Conservation (phyloP, 306 rosid species). For the Cucurbita ficifolia region DNA sequence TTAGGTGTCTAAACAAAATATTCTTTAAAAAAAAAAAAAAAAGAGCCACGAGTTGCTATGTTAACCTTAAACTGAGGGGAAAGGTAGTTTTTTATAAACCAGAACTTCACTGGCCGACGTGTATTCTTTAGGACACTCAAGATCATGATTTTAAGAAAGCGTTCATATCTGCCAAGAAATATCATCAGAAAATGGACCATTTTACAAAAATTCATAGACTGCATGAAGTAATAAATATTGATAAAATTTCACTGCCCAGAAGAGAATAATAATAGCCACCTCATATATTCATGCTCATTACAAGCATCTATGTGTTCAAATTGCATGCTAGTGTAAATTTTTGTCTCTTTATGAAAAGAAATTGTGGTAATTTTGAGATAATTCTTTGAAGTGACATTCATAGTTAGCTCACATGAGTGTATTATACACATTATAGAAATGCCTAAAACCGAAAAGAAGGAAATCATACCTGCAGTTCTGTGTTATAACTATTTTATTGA, state of each 20-base stretch:
- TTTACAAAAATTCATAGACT: background rate
- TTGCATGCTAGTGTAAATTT: background rate
- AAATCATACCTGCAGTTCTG: background rate
- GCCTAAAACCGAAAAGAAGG: background rate
- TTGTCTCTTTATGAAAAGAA: background rate
- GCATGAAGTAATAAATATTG: background rate
- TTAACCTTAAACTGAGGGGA: slow-evolving; percentile 95
- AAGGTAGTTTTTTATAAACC: slow-evolving; percentile 96
- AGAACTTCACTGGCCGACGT: slow-evolving; percentile 85
- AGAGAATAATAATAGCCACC: background rate
- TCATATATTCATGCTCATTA: background rate
- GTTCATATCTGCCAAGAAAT: slow-evolving; percentile 65
- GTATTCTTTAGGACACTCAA: slow-evolving; percentile 89
- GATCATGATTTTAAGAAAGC: slow-evolving; percentile 93
- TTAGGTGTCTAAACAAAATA: slow-evolving; percentile 5
- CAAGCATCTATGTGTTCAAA: background rate
- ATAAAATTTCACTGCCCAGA: background rate
- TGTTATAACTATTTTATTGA: background rate
- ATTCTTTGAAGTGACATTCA: too few relatives aligned
- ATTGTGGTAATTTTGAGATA: background rate
- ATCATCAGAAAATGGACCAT: background rate
- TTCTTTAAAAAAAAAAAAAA: background rate
- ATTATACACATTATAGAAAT: too few relatives aligned
- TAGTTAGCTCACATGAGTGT: too few relatives aligned
- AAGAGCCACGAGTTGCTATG: background rate